phyloP scores from a whole-genome alignment of 176 grass and related monocot genomes.

The Zea luxurians region DNA sequence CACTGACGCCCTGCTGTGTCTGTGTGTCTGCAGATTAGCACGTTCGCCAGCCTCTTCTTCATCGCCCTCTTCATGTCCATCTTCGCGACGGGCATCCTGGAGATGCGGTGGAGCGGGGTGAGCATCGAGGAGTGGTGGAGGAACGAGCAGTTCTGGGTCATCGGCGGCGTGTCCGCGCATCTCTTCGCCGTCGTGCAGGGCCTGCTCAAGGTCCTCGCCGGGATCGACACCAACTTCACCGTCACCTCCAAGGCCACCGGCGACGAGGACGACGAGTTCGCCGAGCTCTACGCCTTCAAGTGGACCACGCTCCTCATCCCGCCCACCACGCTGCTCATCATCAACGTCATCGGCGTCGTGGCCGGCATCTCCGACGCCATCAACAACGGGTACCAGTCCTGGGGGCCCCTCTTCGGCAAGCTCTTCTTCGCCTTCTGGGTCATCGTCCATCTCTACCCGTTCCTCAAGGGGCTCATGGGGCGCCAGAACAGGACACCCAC shows the following conservation, averaged over 20 bases:
- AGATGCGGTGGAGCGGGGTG: slow-evolving; percentile 92
- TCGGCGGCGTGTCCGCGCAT: slow-evolving; percentile 88
- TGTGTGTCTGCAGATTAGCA: slow-evolving; percentile 69
- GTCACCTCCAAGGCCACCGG: slow-evolving; percentile 89
- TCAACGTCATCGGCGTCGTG: slow-evolving; percentile 93
- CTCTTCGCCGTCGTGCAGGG: slow-evolving; percentile 96
- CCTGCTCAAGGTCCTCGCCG: slow-evolving; percentile 87
- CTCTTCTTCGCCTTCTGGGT: slow-evolving; percentile 97
- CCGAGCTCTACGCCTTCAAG: slow-evolving; percentile 92
- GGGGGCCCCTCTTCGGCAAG: slow-evolving; percentile 94
- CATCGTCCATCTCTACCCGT: slow-evolving; percentile 92
- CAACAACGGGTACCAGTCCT: slow-evolving; percentile 85
- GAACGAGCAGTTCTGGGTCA: slow-evolving; percentile 99
- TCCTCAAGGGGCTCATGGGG: slow-evolving; percentile 97
- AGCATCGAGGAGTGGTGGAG: slow-evolving; percentile 99
- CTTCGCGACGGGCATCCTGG: slow-evolving; percentile 96
- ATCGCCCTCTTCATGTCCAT: slow-evolving; percentile 97
- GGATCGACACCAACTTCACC: slow-evolving; percentile 93
- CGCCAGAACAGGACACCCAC: slow-evolving; percentile 95
- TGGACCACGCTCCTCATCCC: slow-evolving; percentile 97
- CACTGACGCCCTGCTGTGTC: not conserved
- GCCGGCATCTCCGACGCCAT: slow-evolving; percentile 94
- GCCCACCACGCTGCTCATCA: slow-evolving; percentile 80
- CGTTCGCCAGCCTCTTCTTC: slow-evolving; percentile 97
- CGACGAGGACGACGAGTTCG: slow-evolving; percentile 73